Base-by-base conservation (phyloP, 352 stramenopile species). In the Pythium inflatum region DNA sequence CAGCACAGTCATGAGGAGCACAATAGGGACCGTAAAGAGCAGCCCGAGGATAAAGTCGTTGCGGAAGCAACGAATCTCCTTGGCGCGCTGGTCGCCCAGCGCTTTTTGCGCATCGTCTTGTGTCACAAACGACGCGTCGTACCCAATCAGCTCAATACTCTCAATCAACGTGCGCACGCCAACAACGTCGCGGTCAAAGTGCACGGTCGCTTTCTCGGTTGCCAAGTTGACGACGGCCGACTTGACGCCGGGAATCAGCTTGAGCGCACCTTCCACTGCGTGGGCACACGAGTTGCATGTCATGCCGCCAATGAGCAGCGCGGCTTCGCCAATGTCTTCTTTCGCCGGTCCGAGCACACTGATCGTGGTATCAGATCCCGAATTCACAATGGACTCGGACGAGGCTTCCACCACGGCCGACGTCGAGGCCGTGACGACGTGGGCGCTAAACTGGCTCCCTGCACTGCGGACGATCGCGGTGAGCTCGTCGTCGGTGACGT, bases 1-100 rank as follows among this genome's bases (percentile, higher is more conserved):
- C n/a, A 95, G 65, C 20, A 96, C 79, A 83, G 92, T 97, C 87
- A 98, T 97, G 31, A 99, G 80, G 16, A 98, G 58, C 33, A 98
- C 75, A 73, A 99, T 91, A 12, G 97, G 97, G 33, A 98, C 79
- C 9, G 97, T 98, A 57, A 99, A 98, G 3, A 96, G 22, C 28
- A 98, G 73, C 1, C 90, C 87, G 18, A 96, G 67, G 46, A 98
- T 82, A 43, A 99, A 90, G 36, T 96, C 83, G 28, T 87, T 70
- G 48, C 83, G 80, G 73, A 92, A 98, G 12, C 88, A 79, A 14
- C 72, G 79, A 56, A 96, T 87, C 65, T 93, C 92, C 46, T 89
- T 87, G 5, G 81, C 69, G 9, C 91, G 89, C 54, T 96, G 91
- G 55, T 93, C 78, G 36, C 90, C 89, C 34, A 97, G 80, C 18